Evolutionary conservation across 495 filamentous ascomycete species (phyloP), one percentile per base, ranked within the genome.

Genomic region (Thermothielavioides terrestris): DNA sequence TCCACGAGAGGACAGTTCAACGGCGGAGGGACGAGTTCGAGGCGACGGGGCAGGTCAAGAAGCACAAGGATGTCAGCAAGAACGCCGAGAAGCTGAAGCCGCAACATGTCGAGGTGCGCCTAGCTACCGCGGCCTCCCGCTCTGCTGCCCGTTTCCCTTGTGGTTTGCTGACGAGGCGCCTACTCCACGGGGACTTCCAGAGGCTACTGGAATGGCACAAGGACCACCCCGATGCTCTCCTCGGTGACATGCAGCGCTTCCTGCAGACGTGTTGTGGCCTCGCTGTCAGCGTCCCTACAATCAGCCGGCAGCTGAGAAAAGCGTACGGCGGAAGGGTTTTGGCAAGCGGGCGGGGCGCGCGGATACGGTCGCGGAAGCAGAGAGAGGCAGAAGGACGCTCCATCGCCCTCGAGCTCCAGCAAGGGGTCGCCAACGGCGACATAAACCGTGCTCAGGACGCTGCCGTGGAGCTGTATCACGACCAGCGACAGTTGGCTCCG

Each of bases 1-100:
- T 52, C 31, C 54, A 60, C 26, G 54, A 60, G 46, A 20, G 57
- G 5, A 64, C 61, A 0, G 58, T 62, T 2, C 52, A 50, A n/a
- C 52, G 61, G 4, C 49, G 61, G n/a, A 45, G 61, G 17, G 32
- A 43, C 26, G 54, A 64, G 38, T 62, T 49, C 40, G 40, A 25
- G 8, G 42, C 38, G 15, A 62, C 55, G 3, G 59, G 61, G 21
- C 41, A 52, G 28, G 25, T 64, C 8, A 44, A 44, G 23, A 53
- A 56, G 34, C 53, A 55, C 20, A 47, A 40, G 12, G 56, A 62
- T 40, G 56, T 60, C 17, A 56, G 56, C 52, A 64, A 62, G 32
- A 64, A 64, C 36, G 61, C 59, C 9, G 61, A 62, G 20, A 64
- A 64, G 48, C 41, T 64, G 12, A 62, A 60, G 31, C 46, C 54